Conservation (phyloP, 2,329 filamentous ascomycete species). For the Paracoccidioides lutzii region DNA sequence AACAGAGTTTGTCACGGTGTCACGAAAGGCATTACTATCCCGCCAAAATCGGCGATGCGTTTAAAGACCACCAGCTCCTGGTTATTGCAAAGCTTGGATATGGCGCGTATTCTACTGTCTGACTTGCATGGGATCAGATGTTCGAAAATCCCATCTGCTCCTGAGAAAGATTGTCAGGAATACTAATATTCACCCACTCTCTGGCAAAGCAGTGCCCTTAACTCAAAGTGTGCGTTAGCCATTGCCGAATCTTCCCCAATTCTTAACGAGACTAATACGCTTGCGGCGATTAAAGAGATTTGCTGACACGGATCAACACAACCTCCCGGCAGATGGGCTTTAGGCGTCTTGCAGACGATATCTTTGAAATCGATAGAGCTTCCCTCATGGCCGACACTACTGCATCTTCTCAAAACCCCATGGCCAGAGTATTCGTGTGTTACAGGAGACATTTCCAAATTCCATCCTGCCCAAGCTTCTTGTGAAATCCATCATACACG, state of each 20-base stretch:
- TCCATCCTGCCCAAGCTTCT: constrained; percentile 12
- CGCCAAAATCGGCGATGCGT: constrained; percentile 12
- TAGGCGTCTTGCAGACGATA: constrained; percentile 15
- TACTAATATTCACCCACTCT: too few relatives aligned
- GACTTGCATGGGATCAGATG: constrained; percentile 14
- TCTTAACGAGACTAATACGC: constrained; percentile 15
- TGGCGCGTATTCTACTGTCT: constrained; percentile 17
- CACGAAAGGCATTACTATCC: constrained; percentile 15
- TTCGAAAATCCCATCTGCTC: not conserved
- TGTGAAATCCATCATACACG: constrained; percentile 12
- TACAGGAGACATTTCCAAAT: constrained; percentile 14
- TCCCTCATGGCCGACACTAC: constrained; percentile 9
- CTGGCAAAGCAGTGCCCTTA: constrained; percentile 10
- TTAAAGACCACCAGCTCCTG: constrained; percentile 12
- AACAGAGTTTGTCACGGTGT: constrained; percentile 2
- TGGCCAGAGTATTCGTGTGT: constrained; percentile 14
- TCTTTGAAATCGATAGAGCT: constrained; percentile 13
- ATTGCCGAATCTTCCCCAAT: constrained; percentile 10
- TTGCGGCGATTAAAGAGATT: constrained; percentile 10
- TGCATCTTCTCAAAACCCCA: constrained; percentile 17
- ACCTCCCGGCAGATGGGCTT: constrained; percentile 10
- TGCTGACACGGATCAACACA: constrained; percentile 7
- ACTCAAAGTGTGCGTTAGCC: constrained; percentile 13
- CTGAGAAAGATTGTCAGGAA: too few relatives aligned
- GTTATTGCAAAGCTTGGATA: constrained; percentile 17